phyloP scores from a whole-genome alignment of 495 filamentous ascomycete species.

The Xylaria castorea region DNA sequence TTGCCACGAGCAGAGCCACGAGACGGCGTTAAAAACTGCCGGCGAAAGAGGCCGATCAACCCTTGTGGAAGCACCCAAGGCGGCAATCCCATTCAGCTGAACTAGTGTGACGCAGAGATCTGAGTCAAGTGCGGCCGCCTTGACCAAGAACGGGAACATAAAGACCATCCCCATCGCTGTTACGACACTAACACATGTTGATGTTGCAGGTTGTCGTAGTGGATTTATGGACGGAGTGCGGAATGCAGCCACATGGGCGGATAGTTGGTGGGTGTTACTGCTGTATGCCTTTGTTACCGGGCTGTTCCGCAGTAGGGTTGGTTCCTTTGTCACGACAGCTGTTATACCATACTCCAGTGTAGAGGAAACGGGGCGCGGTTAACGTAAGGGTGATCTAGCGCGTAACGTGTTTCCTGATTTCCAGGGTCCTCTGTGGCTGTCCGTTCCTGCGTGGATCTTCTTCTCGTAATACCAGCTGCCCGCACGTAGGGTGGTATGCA shows the following conservation, averaged over 20 bases:
- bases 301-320: conserved; percentile 11
- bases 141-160: not conserved
- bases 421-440: not conserved
- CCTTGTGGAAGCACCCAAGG: conserved; percentile 3
- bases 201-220: not conserved
- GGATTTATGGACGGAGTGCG: not conserved
- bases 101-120: conserved; percentile 4
- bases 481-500: conserved; percentile 10
- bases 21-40: not conserved
- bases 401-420: conserved; percentile 3
- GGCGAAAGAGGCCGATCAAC: not conserved
- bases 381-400: not conserved
- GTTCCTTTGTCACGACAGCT: not conserved
- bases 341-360: not conserved
- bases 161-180: not conserved
- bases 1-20: conserved; percentile 13
- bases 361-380: not conserved
- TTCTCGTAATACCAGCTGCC: not conserved
- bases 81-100: conserved; percentile 12
- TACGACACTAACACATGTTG: conserved; percentile 1
- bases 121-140: not conserved
- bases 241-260: not conserved
- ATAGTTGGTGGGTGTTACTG: not conserved
- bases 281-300: not conserved
- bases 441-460: conserved; percentile 3